A percentile compares a stretch with the other conserved stretches of the same genome.
phyloP scores from a whole-genome alignment of 2,329 filamentous ascomycete species.

The Epichloe glyceriae region DNA sequence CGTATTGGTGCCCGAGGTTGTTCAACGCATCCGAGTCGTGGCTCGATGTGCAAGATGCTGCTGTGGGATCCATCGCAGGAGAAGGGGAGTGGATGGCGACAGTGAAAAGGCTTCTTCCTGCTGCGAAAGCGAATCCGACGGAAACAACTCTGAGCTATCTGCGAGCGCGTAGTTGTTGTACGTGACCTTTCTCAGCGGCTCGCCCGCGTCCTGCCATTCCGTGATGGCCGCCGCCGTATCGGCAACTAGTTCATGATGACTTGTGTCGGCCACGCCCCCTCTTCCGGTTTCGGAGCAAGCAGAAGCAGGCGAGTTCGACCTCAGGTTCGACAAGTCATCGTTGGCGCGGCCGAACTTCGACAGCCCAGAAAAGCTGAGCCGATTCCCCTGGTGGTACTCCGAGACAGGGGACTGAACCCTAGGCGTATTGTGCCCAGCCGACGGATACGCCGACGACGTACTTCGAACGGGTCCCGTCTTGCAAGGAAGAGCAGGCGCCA shows the following conservation, averaged over 20 bases:
- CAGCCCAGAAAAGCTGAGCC: constrained; percentile 17
- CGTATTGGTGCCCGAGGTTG: constrained; percentile 11
- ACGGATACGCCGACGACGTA: constrained; percentile 20
- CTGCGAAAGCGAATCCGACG: constrained; percentile 12
- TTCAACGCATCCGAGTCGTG: constrained; percentile 2
- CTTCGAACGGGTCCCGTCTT: constrained; percentile 10
- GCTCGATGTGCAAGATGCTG: neutral
- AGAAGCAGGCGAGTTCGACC: constrained; percentile 15
- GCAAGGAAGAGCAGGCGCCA: neutral
- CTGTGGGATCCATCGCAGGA: neutral
- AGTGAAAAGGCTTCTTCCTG: constrained; percentile 2
- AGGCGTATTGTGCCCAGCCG: constrained; percentile 10
- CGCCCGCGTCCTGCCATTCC: constrained; percentile 15
- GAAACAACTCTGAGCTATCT: constrained; percentile 15
- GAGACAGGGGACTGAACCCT: constrained; percentile 17
- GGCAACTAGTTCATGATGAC: constrained; percentile 10
- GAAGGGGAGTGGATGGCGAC: neutral
- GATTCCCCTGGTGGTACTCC: constrained; percentile 9
- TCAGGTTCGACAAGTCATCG: constrained; percentile 17
- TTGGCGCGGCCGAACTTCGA: constrained; percentile 17
- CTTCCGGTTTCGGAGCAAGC: constrained; percentile 5
- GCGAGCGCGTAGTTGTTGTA: constrained; percentile 16
- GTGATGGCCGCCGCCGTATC: constrained; percentile 15
- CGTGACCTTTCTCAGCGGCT: constrained; percentile 7
- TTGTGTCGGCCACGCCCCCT: constrained; percentile 8